Conservation (phyloP, 352 stramenopile genomes). For the Nothophytophthora sp. region DNA sequence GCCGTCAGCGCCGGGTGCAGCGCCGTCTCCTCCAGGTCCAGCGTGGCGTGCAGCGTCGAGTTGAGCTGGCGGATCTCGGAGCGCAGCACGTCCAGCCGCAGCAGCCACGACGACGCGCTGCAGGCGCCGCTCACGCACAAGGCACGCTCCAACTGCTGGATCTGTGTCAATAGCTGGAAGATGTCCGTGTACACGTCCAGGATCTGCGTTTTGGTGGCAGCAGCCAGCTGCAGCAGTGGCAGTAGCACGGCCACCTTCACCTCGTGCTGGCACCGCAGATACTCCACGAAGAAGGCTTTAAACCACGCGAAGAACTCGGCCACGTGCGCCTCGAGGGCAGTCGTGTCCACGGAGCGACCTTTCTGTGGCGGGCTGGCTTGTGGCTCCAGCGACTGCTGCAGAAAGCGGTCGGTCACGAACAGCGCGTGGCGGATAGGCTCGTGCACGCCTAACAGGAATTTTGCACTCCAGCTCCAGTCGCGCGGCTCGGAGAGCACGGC, state of each 20-base stretch:
- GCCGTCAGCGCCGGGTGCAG: slow-evolving; percentile 56
- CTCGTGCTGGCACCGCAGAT: slow-evolving; percentile 63
- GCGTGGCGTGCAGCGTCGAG: slow-evolving; percentile 57
- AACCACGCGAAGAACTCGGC: slow-evolving; percentile 80
- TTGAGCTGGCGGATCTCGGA: slow-evolving; percentile 70
- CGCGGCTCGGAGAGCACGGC: slow-evolving; percentile 53
- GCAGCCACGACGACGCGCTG: slow-evolving; percentile 57
- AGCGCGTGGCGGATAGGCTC: slow-evolving; percentile 81
- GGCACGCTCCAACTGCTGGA: slow-evolving; percentile 52
- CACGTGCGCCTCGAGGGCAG: slow-evolving; percentile 46
- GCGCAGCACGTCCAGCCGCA: slow-evolving; percentile 64
- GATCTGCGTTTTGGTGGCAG: slow-evolving; percentile 59
- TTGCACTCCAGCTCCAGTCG: slow-evolving; percentile 68
- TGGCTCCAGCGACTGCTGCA: slow-evolving; percentile 72
- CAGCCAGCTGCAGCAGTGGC: slow-evolving; percentile 56
- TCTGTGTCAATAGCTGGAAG: slow-evolving; percentile 52
- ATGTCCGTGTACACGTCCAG: slow-evolving; percentile 70
- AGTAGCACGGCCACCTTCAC: slow-evolving; percentile 66
- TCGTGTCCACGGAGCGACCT: slow-evolving; percentile 25
- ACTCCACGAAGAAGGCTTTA: slow-evolving; percentile 75
- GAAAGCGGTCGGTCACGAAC: slow-evolving; percentile 81
- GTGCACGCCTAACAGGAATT: slow-evolving; percentile 73
- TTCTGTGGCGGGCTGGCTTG: slow-evolving; percentile 27
- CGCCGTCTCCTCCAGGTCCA: slow-evolving; percentile 78
- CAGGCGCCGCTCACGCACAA: slow-evolving; percentile 44